phyloP scores from a whole-genome alignment of 2,329 filamentous ascomycete species.

The Lojkania enalia region DNA sequence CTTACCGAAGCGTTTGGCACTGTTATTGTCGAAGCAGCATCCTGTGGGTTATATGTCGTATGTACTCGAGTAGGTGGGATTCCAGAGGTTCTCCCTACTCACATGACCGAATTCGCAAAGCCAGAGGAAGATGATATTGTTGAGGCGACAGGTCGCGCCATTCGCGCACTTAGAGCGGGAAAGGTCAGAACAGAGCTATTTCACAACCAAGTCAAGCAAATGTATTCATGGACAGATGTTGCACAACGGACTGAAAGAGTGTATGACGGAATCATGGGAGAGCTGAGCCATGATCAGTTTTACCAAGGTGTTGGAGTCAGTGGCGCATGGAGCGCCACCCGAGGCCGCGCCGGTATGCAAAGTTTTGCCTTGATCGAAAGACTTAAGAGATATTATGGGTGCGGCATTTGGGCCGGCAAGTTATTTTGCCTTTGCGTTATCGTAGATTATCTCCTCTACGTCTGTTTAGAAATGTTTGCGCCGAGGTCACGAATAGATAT shows the following conservation, averaged over 20 bases:
- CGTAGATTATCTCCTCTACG: slow-evolving; percentile 88
- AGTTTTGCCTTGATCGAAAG: slow-evolving; percentile 94
- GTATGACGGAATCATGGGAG: slow-evolving; percentile 88
- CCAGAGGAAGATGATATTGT: slow-evolving; percentile 97
- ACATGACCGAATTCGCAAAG: slow-evolving; percentile 98
- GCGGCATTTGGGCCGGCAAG: slow-evolving; percentile 97
- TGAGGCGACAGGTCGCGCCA: slow-evolving; percentile 83
- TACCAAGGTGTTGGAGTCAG: slow-evolving; percentile 78
- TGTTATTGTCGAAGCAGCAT: slow-evolving; percentile 95
- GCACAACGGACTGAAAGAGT: slow-evolving; percentile 91
- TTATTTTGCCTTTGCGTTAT: slow-evolving; percentile 93
- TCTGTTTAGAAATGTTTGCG: slow-evolving; percentile 84
- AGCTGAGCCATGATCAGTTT: slow-evolving; percentile 83
- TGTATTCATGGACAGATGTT: slow-evolving; percentile 99
- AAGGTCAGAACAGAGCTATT: slow-evolving; percentile 90
- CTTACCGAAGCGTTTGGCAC: slow-evolving; percentile 97
- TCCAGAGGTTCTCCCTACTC: slow-evolving; percentile 88
- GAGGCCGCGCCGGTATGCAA: slow-evolving; percentile 70
- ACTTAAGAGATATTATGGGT: slow-evolving; percentile 94
- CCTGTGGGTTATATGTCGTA: slow-evolving; percentile 93
- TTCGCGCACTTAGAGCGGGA: slow-evolving; percentile 80
- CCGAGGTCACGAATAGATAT: slow-evolving; percentile 86
- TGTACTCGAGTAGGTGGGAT: slow-evolving; percentile 96
- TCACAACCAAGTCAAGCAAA: slow-evolving; percentile 94
- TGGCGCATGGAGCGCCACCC: slow-evolving; percentile 67